phyloP scores from a whole-genome alignment of 257 asterid species.

The Petunia secreta region DNA sequence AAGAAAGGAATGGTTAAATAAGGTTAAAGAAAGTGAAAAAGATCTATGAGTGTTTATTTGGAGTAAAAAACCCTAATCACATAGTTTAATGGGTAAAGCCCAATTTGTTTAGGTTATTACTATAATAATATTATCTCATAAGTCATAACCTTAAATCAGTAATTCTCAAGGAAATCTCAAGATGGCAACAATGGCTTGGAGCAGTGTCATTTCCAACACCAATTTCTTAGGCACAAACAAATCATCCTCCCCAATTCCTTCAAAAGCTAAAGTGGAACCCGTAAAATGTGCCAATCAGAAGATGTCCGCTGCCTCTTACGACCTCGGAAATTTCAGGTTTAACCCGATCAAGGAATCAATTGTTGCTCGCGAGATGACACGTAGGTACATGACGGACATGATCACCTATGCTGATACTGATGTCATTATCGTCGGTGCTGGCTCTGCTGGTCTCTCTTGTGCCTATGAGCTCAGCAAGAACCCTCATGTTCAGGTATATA shows the following conservation, averaged over 20 bases:
- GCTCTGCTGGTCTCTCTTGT: constrained; percentile 85
- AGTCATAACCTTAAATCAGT: too few relatives aligned
- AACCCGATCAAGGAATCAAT: constrained; percentile 75
- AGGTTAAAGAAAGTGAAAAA: too few relatives aligned
- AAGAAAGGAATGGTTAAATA: too few relatives aligned
- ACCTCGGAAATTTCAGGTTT: constrained; percentile 60
- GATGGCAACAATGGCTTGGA: constrained; percentile 82
- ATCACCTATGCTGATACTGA: constrained; percentile 88
- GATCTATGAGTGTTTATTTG: too few relatives aligned
- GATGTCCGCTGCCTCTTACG: constrained; percentile 48
- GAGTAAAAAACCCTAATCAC: too few relatives aligned
- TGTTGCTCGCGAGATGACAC: constrained; percentile 81
- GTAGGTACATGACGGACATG: constrained; percentile 90
- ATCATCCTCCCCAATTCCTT: constrained; percentile 47
- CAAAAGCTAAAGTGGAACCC: constrained; percentile 42
- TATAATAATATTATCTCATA: too few relatives aligned
- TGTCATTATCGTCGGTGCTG: constrained; percentile 80
- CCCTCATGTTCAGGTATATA: constrained; percentile 50
- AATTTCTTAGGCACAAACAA: constrained; percentile 55
- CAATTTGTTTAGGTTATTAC: too few relatives aligned
- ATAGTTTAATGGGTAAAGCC: too few relatives aligned
- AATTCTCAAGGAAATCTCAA: background rate
- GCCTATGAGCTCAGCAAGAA: constrained; percentile 86
- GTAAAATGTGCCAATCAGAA: constrained; percentile 41
- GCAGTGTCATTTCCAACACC: constrained; percentile 47